Base-by-base conservation (phyloP, 148 eudicot genomes). In the Diospyros lotus region DNA sequence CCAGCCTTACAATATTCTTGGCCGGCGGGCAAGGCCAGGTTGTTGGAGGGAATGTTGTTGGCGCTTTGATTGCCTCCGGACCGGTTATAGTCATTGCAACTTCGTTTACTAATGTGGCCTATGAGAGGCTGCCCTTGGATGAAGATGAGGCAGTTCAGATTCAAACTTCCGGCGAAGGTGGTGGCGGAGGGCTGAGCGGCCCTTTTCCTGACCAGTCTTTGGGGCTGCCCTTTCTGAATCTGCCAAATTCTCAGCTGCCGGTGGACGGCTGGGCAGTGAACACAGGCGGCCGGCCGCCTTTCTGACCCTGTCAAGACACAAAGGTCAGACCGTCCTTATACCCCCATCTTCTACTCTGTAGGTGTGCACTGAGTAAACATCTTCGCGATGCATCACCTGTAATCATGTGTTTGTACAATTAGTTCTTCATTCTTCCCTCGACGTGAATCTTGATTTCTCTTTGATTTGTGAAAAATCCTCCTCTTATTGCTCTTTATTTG, bases 1-100 rank as follows among this genome's bases (percentile, higher is more conserved):
- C 86, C 42, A 83, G 86, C 69, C 55, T 83, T 73, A 83, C 81
- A 0, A 75, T 83, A 43, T 83, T 74, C 44, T 61, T 83, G 18
- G 81, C 86, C 41, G 86, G 86, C 4, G 86, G 86, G 17, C 86
- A 83, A 60, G 86, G 86, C 2, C 86, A 83, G 66, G 84, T 83
- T 2, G 84, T 83, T 2, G 86, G 86, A 9, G 86, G 86, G 45
- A 83, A 80, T 68, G 86, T 83, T n/a, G 84, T 78, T n/a, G 86
- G 86, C 1, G 79, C 83, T 18, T 51, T 84, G 62, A 81, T 81
- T 6, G 87, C 87, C 0, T 73, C 87, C 0, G 84, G 84, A 3
- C 84, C 87, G 15, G 87, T 84, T 1, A 84, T 84, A 1, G 78
- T 84, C 13, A 79, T 84, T 1, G 82, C 80, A 4, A 61, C 87